phyloP scores from a whole-genome alignment of 805 yeast species.

The Blastobotrys attinorum region DNA sequence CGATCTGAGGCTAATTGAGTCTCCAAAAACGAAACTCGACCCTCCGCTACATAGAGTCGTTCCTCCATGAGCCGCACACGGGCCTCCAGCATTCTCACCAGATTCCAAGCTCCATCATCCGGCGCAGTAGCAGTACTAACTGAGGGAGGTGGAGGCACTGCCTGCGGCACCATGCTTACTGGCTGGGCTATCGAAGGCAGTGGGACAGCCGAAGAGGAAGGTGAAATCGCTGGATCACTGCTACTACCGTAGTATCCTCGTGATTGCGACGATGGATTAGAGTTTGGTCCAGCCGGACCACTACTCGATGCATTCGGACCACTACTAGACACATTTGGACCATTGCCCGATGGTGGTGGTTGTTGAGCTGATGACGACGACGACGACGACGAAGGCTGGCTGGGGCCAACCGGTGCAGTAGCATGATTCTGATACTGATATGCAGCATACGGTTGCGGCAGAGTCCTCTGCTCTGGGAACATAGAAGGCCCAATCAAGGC shows the following conservation, averaged over 20 bases:
- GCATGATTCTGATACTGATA: neutral
- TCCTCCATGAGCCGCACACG: conserved; percentile 25
- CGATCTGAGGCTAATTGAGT: neutral
- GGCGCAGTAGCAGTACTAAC: conserved; percentile 12
- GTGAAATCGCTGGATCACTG: neutral
- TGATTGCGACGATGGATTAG: neutral
- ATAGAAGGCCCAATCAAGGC: neutral
- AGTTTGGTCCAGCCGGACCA: neutral
- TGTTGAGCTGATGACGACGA: neutral
- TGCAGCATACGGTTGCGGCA: neutral
- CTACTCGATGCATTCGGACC: no score
- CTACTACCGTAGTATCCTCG: neutral
- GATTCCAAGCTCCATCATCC: conserved; percentile 14
- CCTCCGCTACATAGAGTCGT: conserved; percentile 26
- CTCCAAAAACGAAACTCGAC: conserved; percentile 20
- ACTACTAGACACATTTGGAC: no score
- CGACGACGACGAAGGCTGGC: neutral
- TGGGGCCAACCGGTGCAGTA: no score
- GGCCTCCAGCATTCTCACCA: conserved; percentile 24
- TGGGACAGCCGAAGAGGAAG: neutral
- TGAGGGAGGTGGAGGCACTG: neutral
- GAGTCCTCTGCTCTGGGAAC: neutral
- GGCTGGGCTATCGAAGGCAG: neutral
- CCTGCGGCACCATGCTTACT: neutral
- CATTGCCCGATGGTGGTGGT: neutral